phyloP scores from a whole-genome alignment of 176 grass and related monocot genomes.

The Chloris gayana region DNA sequence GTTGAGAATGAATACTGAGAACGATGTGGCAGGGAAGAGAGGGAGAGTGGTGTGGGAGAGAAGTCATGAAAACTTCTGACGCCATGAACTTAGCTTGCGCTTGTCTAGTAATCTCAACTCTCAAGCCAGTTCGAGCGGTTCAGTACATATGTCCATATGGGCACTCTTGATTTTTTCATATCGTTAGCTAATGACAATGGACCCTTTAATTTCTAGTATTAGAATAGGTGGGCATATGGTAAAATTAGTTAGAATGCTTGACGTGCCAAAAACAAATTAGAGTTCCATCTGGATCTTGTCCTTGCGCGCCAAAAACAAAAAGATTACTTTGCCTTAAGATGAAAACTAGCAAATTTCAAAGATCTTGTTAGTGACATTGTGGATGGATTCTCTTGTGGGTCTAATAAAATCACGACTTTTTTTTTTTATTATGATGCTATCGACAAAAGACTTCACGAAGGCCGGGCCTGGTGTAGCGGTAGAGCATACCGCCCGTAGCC shows the following conservation, averaged over 20 bases:
- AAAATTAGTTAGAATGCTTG: constrained; percentile 27
- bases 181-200: background rate
- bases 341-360: too few species aligned
- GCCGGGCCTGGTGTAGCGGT: too few species aligned
- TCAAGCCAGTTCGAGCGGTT: background rate
- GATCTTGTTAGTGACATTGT: too few species aligned
- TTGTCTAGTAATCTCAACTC: background rate
- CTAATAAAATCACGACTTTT: too few species aligned
- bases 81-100: background rate
- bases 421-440: too few species aligned
- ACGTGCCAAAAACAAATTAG: background rate
- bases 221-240: background rate
- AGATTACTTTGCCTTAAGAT: too few species aligned
- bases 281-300: background rate
- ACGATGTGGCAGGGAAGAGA: background rate
- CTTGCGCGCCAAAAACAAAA: too few species aligned
- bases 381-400: too few species aligned
- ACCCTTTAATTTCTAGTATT: constrained; percentile 22
- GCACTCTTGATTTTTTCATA: background rate
- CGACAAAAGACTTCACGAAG: too few species aligned
- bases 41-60: background rate
- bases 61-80: background rate
- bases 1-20: background rate
- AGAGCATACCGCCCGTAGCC: too few species aligned
- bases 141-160: background rate